Evolutionary conservation across 2,329 filamentous ascomycete genomes (phyloP).

Genomic region (Aspergillus fumigatiaffinis): DNA sequence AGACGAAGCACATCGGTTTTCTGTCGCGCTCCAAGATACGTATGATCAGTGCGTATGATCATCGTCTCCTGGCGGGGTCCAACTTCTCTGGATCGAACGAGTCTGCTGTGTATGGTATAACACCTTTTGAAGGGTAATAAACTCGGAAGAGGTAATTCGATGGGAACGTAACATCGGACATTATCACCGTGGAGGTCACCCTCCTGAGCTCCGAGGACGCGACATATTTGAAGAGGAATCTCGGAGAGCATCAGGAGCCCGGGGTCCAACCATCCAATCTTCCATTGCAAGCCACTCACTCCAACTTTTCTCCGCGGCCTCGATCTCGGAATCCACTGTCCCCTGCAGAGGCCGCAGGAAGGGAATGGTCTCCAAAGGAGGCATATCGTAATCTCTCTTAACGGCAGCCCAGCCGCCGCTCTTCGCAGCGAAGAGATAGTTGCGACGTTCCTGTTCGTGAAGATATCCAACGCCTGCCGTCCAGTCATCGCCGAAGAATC

Average conservation of each 20-base stretch:
- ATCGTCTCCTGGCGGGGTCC: slow-evolving; percentile 10
- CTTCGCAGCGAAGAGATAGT: slow-evolving; percentile 94
- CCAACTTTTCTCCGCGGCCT: slow-evolving; percentile 78
- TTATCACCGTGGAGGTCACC: slow-evolving; percentile 12
- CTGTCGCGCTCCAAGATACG: background rate
- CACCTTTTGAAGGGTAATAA: background rate
- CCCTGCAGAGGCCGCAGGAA: slow-evolving; percentile 81
- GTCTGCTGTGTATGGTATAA: background rate
- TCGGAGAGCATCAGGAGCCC: slow-evolving; percentile 55
- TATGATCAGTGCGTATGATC: slow-evolving; percentile 11
- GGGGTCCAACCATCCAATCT: slow-evolving; percentile 94
- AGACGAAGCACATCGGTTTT: background rate
- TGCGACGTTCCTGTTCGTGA: slow-evolving; percentile 84
- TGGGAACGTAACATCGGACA: background rate
- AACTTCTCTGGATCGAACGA: slow-evolving; percentile 4
- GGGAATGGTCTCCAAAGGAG: slow-evolving; percentile 75
- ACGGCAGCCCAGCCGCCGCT: slow-evolving; percentile 85
- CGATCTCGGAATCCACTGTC: slow-evolving; percentile 73
- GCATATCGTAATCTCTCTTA: slow-evolving; percentile 87
- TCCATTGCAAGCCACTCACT: slow-evolving; percentile 96
- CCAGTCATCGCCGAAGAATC: slow-evolving; percentile 97
- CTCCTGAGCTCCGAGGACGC: slow-evolving; percentile 28
- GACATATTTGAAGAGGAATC: slow-evolving; percentile 37
- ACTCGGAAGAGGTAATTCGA: background rate
- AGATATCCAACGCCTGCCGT: slow-evolving; percentile 70